phyloP scores from a whole-genome alignment of 1,284 basidiomycete species.

The Rhodotorula sp. region DNA sequence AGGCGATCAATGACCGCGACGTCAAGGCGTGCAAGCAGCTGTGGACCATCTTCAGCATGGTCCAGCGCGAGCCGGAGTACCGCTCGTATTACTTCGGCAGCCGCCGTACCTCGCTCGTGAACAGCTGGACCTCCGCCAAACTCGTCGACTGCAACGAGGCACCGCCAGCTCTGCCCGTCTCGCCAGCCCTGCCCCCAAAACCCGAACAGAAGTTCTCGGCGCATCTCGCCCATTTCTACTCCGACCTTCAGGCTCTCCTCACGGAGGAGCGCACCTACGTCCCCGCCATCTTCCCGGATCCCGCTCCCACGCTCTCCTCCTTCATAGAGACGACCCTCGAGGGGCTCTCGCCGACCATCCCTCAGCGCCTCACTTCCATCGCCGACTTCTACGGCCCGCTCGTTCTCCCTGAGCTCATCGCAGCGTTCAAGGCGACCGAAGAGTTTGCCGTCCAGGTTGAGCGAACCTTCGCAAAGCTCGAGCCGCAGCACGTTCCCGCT shows the following conservation, averaged over 20 bases:
- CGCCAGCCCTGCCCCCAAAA: slow-evolving; percentile 54
- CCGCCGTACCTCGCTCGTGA: slow-evolving; percentile 64
- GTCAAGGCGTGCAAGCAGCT: slow-evolving; percentile 71
- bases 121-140: slow-evolving; percentile 62
- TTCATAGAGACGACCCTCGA: slow-evolving; percentile 79
- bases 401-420: slow-evolving; percentile 69
- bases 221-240: slow-evolving; percentile 74
- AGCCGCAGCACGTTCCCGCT: slow-evolving; percentile 1
- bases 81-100: slow-evolving; percentile 89
- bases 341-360: slow-evolving; percentile 72
- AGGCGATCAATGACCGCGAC: slow-evolving; percentile 75
- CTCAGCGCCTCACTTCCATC: slow-evolving; percentile 70
- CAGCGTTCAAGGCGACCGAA: slow-evolving; percentile 70
- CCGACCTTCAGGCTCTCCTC: slow-evolving; percentile 66
- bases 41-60: slow-evolving; percentile 81
- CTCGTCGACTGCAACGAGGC: slow-evolving; percentile 39
- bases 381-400: slow-evolving; percentile 64
- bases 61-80: slow-evolving; percentile 86
- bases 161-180: neutral
- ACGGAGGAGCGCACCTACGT: slow-evolving; percentile 71
- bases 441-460: slow-evolving; percentile 73
- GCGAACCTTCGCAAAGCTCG: slow-evolving; percentile 60
- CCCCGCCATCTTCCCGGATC: slow-evolving; percentile 78
- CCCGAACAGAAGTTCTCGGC: slow-evolving; percentile 58
- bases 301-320: slow-evolving; percentile 68